Evolutionary conservation across 2,329 filamentous ascomycete genomes (phyloP).

Genomic region (Cladosporium cucumerinum): DNA sequence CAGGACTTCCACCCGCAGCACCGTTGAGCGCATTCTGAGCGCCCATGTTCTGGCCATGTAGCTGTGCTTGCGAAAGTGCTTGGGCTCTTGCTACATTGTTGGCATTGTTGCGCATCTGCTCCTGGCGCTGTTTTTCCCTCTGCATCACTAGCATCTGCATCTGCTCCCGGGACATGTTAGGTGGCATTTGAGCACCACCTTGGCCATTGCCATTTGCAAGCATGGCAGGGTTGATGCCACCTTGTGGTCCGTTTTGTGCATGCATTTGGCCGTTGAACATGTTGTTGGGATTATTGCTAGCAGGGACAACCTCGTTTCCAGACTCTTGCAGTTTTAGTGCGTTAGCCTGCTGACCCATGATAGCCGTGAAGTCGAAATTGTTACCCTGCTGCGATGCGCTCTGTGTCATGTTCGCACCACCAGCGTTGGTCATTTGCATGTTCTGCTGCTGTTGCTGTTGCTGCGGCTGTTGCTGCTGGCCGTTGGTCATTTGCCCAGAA

Average conservation of each 20-base stretch:
- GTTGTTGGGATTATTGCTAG: constrained; percentile 52
- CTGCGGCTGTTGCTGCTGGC: constrained; percentile 20
- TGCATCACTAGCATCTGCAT: constrained; percentile 36
- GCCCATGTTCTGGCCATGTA: constrained; percentile 47
- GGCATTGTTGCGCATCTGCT: constrained; percentile 39
- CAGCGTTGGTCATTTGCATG: constrained; percentile 34
- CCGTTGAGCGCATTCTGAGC: constrained; percentile 39
- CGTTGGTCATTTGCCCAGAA: constrained; percentile 4
- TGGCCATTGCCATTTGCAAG: constrained; percentile 29
- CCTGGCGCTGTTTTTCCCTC: constrained; percentile 33
- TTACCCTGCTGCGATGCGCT: constrained; percentile 22
- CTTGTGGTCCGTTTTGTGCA: constrained; percentile 20
- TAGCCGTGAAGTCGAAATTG: constrained; percentile 51
- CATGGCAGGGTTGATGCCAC: constrained; percentile 36
- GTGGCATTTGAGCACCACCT: constrained; percentile 13
- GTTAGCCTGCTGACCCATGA: constrained; percentile 59
- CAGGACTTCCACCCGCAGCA: constrained; percentile 36
- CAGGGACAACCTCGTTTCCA: constrained; percentile 62
- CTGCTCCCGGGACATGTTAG: constrained; percentile 22
- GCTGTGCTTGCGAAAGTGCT: constrained; percentile 43
- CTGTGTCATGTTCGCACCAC: constrained; percentile 20
- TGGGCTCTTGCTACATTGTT: constrained; percentile 33
- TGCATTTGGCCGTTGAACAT: constrained; percentile 32
- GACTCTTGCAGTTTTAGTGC: constrained; percentile 60
- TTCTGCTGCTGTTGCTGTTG: constrained; percentile 16